phyloP scores from a whole-genome alignment of 768 basidiomycete genomes.

The Ramaria sp. region DNA sequence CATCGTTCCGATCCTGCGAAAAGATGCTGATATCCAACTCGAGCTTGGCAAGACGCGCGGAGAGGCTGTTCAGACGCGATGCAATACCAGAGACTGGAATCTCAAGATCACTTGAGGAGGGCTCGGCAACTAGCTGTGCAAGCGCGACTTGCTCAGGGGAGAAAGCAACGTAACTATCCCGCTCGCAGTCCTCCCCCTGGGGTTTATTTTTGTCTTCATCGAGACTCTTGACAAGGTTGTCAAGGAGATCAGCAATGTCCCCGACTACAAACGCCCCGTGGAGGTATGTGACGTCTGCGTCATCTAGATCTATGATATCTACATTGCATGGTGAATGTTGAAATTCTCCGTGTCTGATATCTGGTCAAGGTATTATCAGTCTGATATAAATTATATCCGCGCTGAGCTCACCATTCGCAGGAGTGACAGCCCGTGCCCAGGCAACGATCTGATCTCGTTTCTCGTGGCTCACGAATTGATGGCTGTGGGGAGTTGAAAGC shows the following conservation, averaged over 20 bases:
- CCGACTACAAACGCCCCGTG: neutral
- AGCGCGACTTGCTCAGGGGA: neutral
- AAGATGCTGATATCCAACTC: neutral
- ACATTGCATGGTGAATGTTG: neutral
- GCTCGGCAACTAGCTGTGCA: neutral
- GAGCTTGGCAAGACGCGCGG: neutral
- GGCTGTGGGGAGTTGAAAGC: neutral
- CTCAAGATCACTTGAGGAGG: neutral
- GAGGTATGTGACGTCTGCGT: neutral
- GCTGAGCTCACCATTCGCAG: neutral
- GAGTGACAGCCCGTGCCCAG: neutral
- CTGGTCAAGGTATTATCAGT: no score
- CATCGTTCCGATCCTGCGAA: neutral
- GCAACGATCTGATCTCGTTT: neutral
- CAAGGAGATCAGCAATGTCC: neutral
- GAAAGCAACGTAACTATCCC: neutral
- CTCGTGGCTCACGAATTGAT: neutral
- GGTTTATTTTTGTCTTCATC: neutral
- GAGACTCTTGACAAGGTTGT: neutral
- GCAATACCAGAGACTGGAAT: neutral
- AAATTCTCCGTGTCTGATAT: neutral
- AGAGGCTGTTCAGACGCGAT: neutral
- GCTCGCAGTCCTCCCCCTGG: neutral
- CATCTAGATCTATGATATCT: neutral
- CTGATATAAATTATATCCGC: no score